A percentile compares a stretch with the other conserved stretches of the same genome.
Conservation (phyloP, 192 early-diverging fungal species). For the Rhizophagus sp. region DNA sequence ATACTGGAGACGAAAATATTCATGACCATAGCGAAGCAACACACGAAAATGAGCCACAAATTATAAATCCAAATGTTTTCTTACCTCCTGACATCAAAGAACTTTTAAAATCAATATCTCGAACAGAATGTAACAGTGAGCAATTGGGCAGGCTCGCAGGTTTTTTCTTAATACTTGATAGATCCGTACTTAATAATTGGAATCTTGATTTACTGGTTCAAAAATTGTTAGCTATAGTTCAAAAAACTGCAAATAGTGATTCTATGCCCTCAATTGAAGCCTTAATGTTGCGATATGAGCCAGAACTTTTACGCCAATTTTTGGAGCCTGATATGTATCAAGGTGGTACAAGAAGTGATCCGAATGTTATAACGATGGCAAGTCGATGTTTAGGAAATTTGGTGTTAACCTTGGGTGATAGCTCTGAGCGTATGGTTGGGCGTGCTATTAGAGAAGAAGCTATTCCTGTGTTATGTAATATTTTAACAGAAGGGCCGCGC, state of each 20-base stretch:
- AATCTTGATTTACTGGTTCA: slow-evolving; percentile 1
- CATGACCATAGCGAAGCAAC: background rate
- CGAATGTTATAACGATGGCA: slow-evolving; percentile 10
- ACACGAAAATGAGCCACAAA: background rate
- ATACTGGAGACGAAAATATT: background rate
- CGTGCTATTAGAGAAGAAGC: background rate
- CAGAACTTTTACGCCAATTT: background rate
- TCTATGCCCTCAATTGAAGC: background rate
- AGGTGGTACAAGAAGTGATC: background rate
- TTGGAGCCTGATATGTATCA: background rate
- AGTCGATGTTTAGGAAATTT: slow-evolving; percentile 6
- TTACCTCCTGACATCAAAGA: background rate
- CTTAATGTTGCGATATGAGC: background rate
- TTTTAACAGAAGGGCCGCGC: background rate
- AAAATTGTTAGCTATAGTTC: background rate
- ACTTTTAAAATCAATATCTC: background rate
- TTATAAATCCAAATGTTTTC: background rate
- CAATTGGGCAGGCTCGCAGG: slow-evolving; percentile 1
- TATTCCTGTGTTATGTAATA: background rate
- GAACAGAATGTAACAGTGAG: background rate
- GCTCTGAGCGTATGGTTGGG: background rate
- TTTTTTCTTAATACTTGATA: slow-evolving; percentile 1
- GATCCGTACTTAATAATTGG: background rate
- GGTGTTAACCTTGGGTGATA: background rate
- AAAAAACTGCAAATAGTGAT: background rate